Conservation (phyloP, 768 basidiomycete species). For the Austroboletus eburneus region DNA sequence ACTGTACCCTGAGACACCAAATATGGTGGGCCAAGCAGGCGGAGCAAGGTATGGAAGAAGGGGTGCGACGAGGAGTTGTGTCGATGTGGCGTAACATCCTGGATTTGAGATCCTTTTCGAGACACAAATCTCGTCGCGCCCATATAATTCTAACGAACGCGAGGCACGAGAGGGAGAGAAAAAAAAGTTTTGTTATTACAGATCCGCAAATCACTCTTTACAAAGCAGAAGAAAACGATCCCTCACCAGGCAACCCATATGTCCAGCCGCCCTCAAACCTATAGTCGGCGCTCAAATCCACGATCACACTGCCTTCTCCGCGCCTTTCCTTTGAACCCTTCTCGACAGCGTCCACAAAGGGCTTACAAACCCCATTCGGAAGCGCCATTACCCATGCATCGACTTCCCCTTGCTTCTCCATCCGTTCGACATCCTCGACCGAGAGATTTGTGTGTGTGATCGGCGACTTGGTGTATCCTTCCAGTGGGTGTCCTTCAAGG, state of each 20-base stretch:
- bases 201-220: constrained; percentile 32
- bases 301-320: constrained; percentile 59
- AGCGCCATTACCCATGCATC: constrained; percentile 99
- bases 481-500: constrained; percentile 75
- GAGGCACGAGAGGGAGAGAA: constrained; percentile 23
- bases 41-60: constrained; percentile 65
- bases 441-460: constrained; percentile 82
- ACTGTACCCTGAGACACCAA: constrained; percentile 91
- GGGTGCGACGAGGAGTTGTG: constrained; percentile 89
- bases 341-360: constrained; percentile 94
- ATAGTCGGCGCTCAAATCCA: constrained; percentile 93
- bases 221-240: constrained; percentile 30
- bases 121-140: constrained; percentile 57
- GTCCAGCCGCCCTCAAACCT: constrained; percentile 94
- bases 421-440: constrained; percentile 69
- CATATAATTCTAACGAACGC: constrained; percentile 71
- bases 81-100: constrained; percentile 93
- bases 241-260: constrained; percentile 98
- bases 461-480: constrained; percentile 73
- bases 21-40: constrained; percentile 71
- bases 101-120: constrained; percentile 94
- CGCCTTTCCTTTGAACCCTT: constrained; percentile 58
- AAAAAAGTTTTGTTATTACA: constrained; percentile 34
- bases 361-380: constrained; percentile 96
- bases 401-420: constrained; percentile 88